Conservation (phyloP, 108 stramenopile species). For the Pseudonitzschia delicatissima region DNA sequence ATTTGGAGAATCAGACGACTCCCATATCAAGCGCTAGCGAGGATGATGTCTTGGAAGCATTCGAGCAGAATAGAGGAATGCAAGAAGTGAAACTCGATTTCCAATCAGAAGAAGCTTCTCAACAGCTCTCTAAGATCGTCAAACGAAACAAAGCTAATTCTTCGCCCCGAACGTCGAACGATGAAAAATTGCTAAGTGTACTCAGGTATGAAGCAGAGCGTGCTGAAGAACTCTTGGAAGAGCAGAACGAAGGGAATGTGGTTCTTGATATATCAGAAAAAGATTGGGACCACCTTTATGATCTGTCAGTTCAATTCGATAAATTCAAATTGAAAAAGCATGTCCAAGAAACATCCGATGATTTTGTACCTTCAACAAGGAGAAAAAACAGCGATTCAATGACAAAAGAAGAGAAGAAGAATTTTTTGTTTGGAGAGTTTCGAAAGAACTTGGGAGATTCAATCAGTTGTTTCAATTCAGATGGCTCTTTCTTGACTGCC, state of each 20-base stretch:
- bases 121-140: constrained; percentile 20
- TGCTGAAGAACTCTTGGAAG: constrained; percentile 25
- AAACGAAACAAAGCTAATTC: constrained; percentile 13
- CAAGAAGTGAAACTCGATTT: constrained; percentile 25
- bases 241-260: constrained; percentile 17
- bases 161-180: neutral
- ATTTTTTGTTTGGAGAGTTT: constrained; percentile 25
- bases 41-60: constrained; percentile 25
- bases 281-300: constrained; percentile 34
- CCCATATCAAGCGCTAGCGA: constrained; percentile 32
- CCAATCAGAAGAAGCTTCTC: constrained; percentile 17
- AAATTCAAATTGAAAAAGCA: constrained; percentile 35
- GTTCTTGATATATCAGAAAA: constrained; percentile 16
- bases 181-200: constrained; percentile 28
- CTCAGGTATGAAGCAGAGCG: constrained; percentile 24
- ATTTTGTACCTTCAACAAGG: constrained; percentile 2
- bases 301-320: constrained; percentile 34
- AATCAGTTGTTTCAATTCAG: constrained; percentile 22
- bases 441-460: constrained; percentile 27
- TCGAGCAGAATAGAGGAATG: constrained; percentile 22
- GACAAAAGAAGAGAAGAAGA: constrained; percentile 22
- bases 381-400: constrained; percentile 22
- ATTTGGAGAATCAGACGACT: constrained; percentile 35
- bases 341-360: constrained; percentile 14
- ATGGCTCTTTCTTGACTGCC: constrained; percentile 35